phyloP scores from a whole-genome alignment of 2,329 filamentous ascomycete species.

The Trichoderma endophyticum region DNA sequence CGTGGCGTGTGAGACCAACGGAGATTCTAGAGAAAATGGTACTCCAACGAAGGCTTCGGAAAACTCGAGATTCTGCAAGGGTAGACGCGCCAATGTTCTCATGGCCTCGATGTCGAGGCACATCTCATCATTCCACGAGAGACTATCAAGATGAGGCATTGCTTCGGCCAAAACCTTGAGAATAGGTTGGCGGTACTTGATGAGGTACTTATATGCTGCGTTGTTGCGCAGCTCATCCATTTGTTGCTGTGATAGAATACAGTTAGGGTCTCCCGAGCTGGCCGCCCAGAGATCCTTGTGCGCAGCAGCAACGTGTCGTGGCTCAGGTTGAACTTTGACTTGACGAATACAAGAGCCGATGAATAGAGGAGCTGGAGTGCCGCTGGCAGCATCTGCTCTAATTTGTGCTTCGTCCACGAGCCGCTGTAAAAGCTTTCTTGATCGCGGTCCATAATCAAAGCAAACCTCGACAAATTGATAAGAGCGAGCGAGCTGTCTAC shows the following conservation, averaged over 20 bases:
- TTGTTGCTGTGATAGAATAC: neutral
- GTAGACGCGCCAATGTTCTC: neutral
- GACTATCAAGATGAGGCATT: conserved; percentile 20
- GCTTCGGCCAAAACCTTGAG: neutral
- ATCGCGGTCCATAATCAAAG: conserved; percentile 17
- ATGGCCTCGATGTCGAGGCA: conserved; percentile 7
- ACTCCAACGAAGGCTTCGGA: neutral
- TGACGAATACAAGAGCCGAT: neutral
- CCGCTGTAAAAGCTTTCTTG: neutral
- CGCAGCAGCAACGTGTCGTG: neutral
- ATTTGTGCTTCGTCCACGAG: neutral
- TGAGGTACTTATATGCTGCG: neutral
- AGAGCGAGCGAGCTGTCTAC: conserved; percentile 18
- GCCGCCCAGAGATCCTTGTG: neutral
- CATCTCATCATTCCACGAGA: conserved; percentile 10
- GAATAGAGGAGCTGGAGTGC: neutral
- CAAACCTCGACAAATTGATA: conserved; percentile 19
- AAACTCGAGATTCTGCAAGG: neutral
- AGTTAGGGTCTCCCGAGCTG: neutral
- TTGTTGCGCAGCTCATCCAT: neutral
- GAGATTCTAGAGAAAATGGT: neutral
- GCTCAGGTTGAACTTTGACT: neutral
- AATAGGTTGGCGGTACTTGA: neutral
- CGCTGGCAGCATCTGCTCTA: neutral
- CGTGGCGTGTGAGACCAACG: neutral